Conservation (phyloP, 2,329 filamentous ascomycete species). For the Lachnellula occidentalis region DNA sequence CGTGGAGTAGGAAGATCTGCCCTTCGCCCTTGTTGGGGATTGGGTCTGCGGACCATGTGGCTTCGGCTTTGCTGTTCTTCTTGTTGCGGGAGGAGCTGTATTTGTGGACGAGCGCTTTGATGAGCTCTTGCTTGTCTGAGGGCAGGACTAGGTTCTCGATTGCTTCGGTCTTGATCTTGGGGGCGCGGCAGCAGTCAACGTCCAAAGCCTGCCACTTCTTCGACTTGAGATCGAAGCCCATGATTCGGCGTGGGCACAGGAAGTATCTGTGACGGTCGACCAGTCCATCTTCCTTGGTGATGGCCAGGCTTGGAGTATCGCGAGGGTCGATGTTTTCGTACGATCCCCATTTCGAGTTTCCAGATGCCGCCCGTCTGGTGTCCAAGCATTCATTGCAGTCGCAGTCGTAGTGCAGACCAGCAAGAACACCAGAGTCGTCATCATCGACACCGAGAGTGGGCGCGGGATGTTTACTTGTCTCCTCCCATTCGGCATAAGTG, state of each 20-base stretch:
- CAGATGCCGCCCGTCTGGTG: constrained; percentile 17
- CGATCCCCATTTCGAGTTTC: constrained; percentile 17
- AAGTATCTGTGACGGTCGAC: constrained; percentile 16
- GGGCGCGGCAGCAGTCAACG: constrained; percentile 16
- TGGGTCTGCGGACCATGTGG: constrained; percentile 15
- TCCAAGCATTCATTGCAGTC: constrained; percentile 13
- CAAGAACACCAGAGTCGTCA: constrained; percentile 16
- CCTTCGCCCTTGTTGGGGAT: constrained; percentile 22
- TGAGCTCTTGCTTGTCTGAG: constrained; percentile 17
- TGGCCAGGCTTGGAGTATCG: constrained; percentile 10
- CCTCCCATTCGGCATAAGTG: constrained; percentile 20
- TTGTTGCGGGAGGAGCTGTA: constrained; percentile 12
- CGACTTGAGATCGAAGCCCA: constrained; percentile 22
- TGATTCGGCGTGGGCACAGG: constrained; percentile 18
- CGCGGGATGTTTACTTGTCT: constrained; percentile 15
- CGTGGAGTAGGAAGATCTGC: constrained; percentile 21
- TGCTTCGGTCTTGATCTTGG: constrained; percentile 16
- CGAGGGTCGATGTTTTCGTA: constrained; percentile 20
- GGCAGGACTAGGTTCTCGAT: constrained; percentile 20
- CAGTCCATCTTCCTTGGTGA: constrained; percentile 1
- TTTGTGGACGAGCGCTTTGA: constrained; percentile 21
- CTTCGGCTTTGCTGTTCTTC: constrained; percentile 6
- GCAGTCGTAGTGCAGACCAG: constrained; percentile 19
- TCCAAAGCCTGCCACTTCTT: constrained; percentile 21
- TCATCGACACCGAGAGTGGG: constrained; percentile 17